Evolutionary conservation across 345 rosid genomes (phyloP).

Genomic region (Arabis alpina): DNA sequence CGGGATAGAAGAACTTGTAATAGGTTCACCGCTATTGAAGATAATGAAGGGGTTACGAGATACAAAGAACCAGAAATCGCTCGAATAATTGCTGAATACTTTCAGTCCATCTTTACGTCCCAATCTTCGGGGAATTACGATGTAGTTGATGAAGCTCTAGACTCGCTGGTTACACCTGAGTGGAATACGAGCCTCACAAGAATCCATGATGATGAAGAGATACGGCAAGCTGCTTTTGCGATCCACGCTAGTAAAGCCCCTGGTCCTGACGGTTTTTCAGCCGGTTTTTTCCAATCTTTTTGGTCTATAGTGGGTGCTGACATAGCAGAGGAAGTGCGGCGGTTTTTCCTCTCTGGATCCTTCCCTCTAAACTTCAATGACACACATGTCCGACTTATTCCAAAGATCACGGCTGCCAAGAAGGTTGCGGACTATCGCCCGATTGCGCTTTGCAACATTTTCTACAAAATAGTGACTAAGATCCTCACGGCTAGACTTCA

Average conservation of each 20-base stretch:
- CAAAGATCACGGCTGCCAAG: background rate
- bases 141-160: too few relatives aligned
- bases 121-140: too few relatives aligned
- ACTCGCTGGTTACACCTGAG: too few relatives aligned
- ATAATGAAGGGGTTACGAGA: too few relatives aligned
- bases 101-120: too few relatives aligned
- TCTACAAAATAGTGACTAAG: background rate
- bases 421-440: background rate
- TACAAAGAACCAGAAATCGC: too few relatives aligned
- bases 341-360: background rate
- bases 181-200: too few relatives aligned
- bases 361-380: background rate
- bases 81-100: too few relatives aligned
- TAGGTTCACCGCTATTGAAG: too few relatives aligned
- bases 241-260: background rate
- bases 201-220: background rate
- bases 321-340: accelerated
- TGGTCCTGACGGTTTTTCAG: background rate
- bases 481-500: background rate
- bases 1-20: too few relatives aligned
- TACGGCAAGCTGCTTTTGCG: background rate
- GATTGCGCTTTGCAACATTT: background rate
- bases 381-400: background rate
- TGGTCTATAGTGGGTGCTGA: background rate
- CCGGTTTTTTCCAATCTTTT: background rate